Evolutionary conservation across 2,329 filamentous ascomycete genomes (phyloP).

Genomic region (Macrophomina phaseolina): DNA sequence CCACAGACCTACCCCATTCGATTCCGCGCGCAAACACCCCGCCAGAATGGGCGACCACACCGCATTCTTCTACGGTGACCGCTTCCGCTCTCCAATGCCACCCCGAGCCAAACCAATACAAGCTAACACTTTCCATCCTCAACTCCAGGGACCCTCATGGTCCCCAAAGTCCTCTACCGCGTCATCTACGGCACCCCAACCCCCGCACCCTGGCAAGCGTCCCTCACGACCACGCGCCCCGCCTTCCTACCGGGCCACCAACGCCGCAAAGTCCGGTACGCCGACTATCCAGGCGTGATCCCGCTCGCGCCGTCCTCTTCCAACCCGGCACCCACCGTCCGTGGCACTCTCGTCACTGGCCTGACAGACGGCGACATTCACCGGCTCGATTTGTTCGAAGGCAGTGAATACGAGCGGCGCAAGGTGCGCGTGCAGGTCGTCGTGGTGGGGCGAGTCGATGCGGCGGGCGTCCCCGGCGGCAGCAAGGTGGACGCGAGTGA

Average conservation of each 20-base stretch:
- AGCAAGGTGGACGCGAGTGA: slow-evolving; percentile 39
- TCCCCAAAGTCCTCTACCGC: slow-evolving; percentile 81
- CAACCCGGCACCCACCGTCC: slow-evolving; percentile 55
- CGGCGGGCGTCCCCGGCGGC: slow-evolving; percentile 30
- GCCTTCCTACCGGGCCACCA: slow-evolving; percentile 77
- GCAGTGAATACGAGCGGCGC: slow-evolving; percentile 69
- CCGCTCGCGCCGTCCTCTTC: slow-evolving; percentile 38
- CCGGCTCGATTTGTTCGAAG: slow-evolving; percentile 83
- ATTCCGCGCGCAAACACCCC: not conserved
- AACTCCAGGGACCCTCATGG: slow-evolving; percentile 70
- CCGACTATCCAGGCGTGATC: slow-evolving; percentile 83
- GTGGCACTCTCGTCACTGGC: slow-evolving; percentile 76
- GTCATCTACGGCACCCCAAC: slow-evolving; percentile 72
- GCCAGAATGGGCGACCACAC: slow-evolving; percentile 42
- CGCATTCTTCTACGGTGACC: slow-evolving; percentile 68
- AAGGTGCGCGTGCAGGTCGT: slow-evolving; percentile 53
- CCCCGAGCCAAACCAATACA: not conserved
- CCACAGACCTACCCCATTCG: not conserved
- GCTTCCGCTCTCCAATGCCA: not conserved
- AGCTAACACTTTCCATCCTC: not conserved
- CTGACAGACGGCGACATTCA: slow-evolving; percentile 77
- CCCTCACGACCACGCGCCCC: slow-evolving; percentile 68
- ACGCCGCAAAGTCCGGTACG: slow-evolving; percentile 70
- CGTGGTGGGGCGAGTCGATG: slow-evolving; percentile 31
- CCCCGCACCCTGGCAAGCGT: slow-evolving; percentile 55